Conservation (phyloP, 1,284 basidiomycete genomes). For the Naganishia sp. region DNA sequence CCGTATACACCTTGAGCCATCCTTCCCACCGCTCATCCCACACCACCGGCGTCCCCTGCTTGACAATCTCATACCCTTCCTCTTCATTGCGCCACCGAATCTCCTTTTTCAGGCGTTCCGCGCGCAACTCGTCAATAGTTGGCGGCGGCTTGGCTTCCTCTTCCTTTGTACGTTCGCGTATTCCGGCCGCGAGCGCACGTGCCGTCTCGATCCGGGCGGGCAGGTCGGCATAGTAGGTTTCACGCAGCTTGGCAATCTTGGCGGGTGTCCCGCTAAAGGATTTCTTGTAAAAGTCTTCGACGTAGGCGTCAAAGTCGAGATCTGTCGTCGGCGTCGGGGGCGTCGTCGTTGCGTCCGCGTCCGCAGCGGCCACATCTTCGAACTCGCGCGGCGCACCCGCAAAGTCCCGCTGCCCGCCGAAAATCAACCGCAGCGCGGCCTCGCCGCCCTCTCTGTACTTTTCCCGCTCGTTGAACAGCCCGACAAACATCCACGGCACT, state of each 20-base stretch:
- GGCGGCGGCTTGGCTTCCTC: conserved; percentile 78
- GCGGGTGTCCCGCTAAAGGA: conserved; percentile 63
- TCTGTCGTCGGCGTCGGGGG: conserved; percentile 55
- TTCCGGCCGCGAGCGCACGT: conserved; percentile 71
- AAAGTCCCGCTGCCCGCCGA: conserved; percentile 67
- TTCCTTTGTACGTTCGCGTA: conserved; percentile 80
- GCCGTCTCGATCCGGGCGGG: conserved; percentile 70
- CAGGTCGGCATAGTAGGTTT: conserved; percentile 73
- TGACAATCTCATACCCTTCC: conserved; percentile 74
- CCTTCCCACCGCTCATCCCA: conserved; percentile 77
- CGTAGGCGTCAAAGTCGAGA: conserved; percentile 70
- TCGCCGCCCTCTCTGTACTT: conserved; percentile 77
- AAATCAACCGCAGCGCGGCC: conserved; percentile 74
- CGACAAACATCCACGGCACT: conserved; percentile 85
- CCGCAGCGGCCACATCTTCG: conserved; percentile 10
- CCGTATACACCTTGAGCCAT: conserved; percentile 65
- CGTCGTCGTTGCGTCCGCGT: conserved; percentile 27
- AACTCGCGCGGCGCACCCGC: conserved; percentile 28
- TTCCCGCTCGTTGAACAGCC: conserved; percentile 87
- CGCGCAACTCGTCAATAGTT: conserved; percentile 80
- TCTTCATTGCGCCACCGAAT: conserved; percentile 74
- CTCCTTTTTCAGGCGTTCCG: conserved; percentile 83
- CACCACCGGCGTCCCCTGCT: conserved; percentile 62
- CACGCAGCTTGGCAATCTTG: conserved; percentile 68
- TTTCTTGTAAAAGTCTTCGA: conserved; percentile 70